Evolutionary conservation across 495 filamentous ascomycete species (phyloP), one percentile per base, ranked within the genome.

Genomic region (Hypoxylon lienhwacheense): DNA sequence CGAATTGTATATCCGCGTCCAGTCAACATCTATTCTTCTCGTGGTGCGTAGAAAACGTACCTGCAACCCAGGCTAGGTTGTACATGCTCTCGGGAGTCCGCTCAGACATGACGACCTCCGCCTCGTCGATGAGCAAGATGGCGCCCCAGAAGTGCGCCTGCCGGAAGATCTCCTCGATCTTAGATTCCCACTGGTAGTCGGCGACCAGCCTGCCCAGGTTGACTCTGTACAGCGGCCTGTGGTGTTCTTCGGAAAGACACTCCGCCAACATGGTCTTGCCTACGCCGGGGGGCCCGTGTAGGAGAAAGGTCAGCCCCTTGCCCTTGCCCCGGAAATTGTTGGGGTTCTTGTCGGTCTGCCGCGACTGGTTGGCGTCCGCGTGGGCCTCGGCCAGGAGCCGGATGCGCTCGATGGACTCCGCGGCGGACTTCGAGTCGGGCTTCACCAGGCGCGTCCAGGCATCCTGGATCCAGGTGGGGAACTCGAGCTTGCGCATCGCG

Each of bases 151-250:
- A 66, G 4, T 61, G 61, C 2, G 72, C 70, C 31, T 79, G 68
- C 15, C 73, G 66, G 41, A 85, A 71, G 31, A 84, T 75, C 6
- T 61, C 47, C 8, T 77, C 77, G 8, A 85, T 65, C 0, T 47
- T 45, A n/a, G 29, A 17, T 46, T 71, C 67, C 7, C 70, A 53
- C 2, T 54, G 47, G 0, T 52, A 52, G 19, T 64, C 48, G 7
- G 61, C 74, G 1, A 78, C 80, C 0, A 83, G 66, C 14, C 83
- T 80, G n/a, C 81, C 79, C 0, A 74, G 73, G 5, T 75, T 77
- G 2, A 86, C 73, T 17, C 69, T 65, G 49, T 78, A 80, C 0
- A 86, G 69, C 7, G 83, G 81, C 6, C 70, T 68, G 17, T 76
- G 52, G 10, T 73, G 71, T n/a, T 70, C 54, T 49, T 82, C 78